Conservation (phyloP, 2,329 filamentous ascomycete genomes). For the Penicillium paneum region DNA sequence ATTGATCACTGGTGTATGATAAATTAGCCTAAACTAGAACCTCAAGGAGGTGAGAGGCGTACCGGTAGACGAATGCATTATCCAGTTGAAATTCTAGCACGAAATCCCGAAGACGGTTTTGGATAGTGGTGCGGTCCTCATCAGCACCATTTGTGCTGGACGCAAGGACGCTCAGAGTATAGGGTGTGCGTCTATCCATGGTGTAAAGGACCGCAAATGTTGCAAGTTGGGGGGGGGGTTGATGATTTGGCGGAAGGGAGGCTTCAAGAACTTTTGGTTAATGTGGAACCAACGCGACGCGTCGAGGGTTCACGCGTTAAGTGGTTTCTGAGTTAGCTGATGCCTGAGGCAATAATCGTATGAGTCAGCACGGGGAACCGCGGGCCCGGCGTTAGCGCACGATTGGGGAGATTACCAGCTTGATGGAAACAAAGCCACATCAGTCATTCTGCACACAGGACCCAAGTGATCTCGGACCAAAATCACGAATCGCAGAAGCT, state of each 20-base stretch:
- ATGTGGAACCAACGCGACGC: slow-evolving; percentile 36
- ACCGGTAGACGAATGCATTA: slow-evolving; percentile 94
- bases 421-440: slow-evolving; percentile 21
- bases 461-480: neutral
- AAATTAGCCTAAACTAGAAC: slow-evolving; percentile 3
- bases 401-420: slow-evolving; percentile 28
- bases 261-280: slow-evolving; percentile 27
- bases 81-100: slow-evolving; percentile 91
- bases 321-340: slow-evolving; percentile 30
- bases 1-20: slow-evolving; percentile 68
- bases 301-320: slow-evolving; percentile 38
- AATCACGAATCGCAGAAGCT: neutral
- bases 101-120: slow-evolving; percentile 81
- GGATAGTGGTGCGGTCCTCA: slow-evolving; percentile 69
- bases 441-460: slow-evolving; percentile 17
- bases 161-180: slow-evolving; percentile 77
- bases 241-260: slow-evolving; percentile 19
- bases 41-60: slow-evolving; percentile 23
- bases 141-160: slow-evolving; percentile 63
- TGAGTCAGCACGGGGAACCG: slow-evolving; percentile 12
- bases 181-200: slow-evolving; percentile 88
- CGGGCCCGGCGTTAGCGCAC: slow-evolving; percentile 15
- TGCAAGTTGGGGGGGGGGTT: slow-evolving; percentile 16
- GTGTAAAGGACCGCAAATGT: slow-evolving; percentile 17
- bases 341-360: slow-evolving; percentile 1